phyloP scores from a whole-genome alignment of 441 rosid genomes.

The Erodium moschatum region DNA sequence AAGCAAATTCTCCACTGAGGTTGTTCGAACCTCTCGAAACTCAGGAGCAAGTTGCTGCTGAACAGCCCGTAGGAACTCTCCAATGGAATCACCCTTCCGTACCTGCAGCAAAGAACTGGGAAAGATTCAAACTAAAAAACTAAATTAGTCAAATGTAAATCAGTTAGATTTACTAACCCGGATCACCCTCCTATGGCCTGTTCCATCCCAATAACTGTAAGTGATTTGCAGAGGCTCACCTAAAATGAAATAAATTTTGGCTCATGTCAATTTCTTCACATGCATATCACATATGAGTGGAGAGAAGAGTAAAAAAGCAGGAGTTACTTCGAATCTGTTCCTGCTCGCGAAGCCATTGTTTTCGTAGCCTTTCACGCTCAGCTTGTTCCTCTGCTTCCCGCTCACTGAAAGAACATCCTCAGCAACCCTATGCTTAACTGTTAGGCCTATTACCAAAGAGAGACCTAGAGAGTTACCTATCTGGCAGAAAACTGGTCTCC shows the following conservation, averaged over 20 bases:
- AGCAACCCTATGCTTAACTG: constrained; percentile 48
- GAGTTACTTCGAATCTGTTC: constrained; percentile 72
- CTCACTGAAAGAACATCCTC: constrained; percentile 75
- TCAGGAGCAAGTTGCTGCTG: constrained; percentile 98
- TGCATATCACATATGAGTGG: not conserved
- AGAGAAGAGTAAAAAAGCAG: not conserved
- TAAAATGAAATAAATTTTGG: constrained; percentile 23
- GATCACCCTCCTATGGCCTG: constrained; percentile 86
- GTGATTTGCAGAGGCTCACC: constrained; percentile 92
- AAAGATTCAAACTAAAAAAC: constrained; percentile 5
- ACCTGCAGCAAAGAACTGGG: constrained; percentile 31
- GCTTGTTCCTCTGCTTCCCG: constrained; percentile 97
- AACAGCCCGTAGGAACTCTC: constrained; percentile 76
- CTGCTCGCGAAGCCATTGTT: constrained; percentile 76
- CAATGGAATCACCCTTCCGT: constrained; percentile 77
- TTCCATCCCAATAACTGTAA: constrained; percentile 98
- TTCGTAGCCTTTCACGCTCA: constrained; percentile 87
- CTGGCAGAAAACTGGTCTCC: constrained; percentile 92
- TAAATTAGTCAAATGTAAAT: constrained; percentile 7
- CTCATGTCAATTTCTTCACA: constrained; percentile 17
- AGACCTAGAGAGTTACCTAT: constrained; percentile 41
- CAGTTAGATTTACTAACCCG: constrained; percentile 40
- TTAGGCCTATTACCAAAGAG: constrained; percentile 32
- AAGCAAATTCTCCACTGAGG: constrained; percentile 86
- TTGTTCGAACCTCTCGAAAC: constrained; percentile 83